These are phyloP conservation scores for Linum tenue DNA, from an alignment of 345 rosid genomes.

Conservation along the genomic window DNA sequence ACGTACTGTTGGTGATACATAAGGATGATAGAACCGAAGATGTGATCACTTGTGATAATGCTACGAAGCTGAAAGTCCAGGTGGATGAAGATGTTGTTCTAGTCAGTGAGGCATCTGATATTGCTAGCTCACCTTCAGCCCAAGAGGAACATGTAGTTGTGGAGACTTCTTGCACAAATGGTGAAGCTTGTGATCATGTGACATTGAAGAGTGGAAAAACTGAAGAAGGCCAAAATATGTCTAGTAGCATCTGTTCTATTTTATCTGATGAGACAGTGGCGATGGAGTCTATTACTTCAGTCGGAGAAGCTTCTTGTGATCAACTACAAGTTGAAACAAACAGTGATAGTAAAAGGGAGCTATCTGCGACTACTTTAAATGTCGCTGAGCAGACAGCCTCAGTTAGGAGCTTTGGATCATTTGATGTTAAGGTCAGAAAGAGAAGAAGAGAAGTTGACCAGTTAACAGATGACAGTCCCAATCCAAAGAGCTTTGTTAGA, in stretches of 20 bases:
- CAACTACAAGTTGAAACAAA: not conserved
- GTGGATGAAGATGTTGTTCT: slow-evolving; percentile 8
- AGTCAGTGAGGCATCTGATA: slow-evolving; percentile 7
- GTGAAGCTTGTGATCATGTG: slow-evolving; percentile 16
- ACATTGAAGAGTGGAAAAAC: slow-evolving; percentile 20
- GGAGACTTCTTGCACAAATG: slow-evolving; percentile 18
- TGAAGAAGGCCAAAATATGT: slow-evolving; percentile 19
- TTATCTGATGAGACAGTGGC: slow-evolving; percentile 5
- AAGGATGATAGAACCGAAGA: slow-evolving; percentile 7
- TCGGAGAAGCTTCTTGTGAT: slow-evolving; percentile 5
- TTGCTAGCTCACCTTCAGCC: slow-evolving; percentile 9
- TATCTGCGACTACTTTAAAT: not conserved
- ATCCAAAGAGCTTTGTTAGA: slow-evolving; percentile 46
- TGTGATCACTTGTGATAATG: slow-evolving; percentile 7
- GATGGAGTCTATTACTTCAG: slow-evolving; percentile 3
- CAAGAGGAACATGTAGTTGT: slow-evolving; percentile 10
- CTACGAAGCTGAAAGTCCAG: slow-evolving; percentile 9
- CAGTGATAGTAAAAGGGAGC: slow-evolving; percentile 2
- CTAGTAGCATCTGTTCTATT: slow-evolving; percentile 9
- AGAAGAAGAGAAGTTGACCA: slow-evolving; percentile 42
- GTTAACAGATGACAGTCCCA: slow-evolving; percentile 24
- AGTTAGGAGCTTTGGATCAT: slow-evolving; percentile 10
- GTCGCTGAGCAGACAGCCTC: no score
- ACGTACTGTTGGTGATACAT: slow-evolving; percentile 9
- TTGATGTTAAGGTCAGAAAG: slow-evolving; percentile 35